A percentile compares a stretch with the other conserved stretches of the same genome.
These are phyloP conservation scores for Trapa incisa DNA, from an alignment of 345 rosid species.

Conservation along the genomic window DNA sequence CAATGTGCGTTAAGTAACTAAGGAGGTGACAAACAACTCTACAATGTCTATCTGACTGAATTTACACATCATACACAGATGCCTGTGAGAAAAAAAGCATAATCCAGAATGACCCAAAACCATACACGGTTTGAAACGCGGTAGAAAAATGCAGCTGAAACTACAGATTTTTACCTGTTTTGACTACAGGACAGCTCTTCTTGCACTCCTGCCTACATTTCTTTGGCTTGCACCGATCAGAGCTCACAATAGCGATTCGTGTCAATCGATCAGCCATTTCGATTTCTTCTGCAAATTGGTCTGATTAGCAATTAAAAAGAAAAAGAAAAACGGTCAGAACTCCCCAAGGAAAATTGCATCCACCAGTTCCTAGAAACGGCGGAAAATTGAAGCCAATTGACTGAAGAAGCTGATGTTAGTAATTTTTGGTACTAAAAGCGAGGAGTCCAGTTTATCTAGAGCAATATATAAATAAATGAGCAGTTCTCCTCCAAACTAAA, in stretches of 20 bases:
- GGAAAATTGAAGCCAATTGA: no score
- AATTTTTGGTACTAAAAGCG: no score
- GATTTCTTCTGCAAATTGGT: not conserved
- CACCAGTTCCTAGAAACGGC: not conserved
- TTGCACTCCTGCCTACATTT: slow-evolving; percentile 98
- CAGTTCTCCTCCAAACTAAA: not conserved
- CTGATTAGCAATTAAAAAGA: not conserved
- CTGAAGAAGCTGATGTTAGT: not conserved
- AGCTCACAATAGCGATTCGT: slow-evolving; percentile 85
- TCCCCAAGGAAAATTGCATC: not conserved
- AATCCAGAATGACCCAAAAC: not conserved
- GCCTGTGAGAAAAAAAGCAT: not conserved
- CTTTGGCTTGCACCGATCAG: slow-evolving; percentile 94
- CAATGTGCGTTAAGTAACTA: no score
- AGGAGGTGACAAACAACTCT: no score
- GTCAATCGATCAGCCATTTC: slow-evolving; percentile 87
- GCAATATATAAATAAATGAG: not conserved
- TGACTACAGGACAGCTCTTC: slow-evolving; percentile 98
- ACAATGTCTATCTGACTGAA: no score
- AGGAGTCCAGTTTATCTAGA: not conserved
- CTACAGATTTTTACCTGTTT: slow-evolving; percentile 45
- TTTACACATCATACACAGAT: no score
- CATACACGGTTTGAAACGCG: no score
- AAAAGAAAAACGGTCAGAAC: not conserved
- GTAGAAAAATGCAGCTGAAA: not conserved